Conservation (phyloP, 1,139 yeast species). For the Zygosaccharomyces pseudobailii region DNA sequence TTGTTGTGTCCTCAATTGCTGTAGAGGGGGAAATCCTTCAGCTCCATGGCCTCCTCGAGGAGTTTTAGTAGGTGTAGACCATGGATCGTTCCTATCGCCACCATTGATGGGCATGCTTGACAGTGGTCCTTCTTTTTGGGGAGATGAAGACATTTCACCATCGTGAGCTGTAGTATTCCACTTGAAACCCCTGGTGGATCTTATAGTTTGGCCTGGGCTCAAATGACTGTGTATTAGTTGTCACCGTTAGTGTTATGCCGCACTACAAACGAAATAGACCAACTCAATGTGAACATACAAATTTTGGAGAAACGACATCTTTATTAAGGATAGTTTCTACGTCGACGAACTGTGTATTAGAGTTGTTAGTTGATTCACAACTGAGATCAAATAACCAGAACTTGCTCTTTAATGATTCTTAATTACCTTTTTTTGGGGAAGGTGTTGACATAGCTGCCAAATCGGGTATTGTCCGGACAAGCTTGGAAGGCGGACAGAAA, state of each 20-base stretch:
- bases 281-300: constrained; percentile 21
- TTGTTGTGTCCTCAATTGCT: constrained; percentile 11
- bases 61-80: constrained; percentile 13
- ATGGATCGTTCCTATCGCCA: constrained; percentile 6
- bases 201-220: constrained; percentile 36
- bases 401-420: neutral
- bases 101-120: constrained; percentile 8
- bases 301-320: constrained; percentile 32
- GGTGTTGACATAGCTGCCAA: constrained; percentile 1
- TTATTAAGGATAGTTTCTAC: neutral
- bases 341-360: neutral
- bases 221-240: constrained; percentile 22
- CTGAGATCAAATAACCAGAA: neutral
- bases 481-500: neutral
- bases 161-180: constrained; percentile 29
- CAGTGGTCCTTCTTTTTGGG: constrained; percentile 8
- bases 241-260: neutral
- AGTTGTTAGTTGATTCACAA: neutral
- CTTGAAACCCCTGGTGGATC: constrained; percentile 36
- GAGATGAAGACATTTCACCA: constrained; percentile 6
- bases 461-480: neutral
- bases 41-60: constrained; percentile 1
- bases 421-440: constrained; percentile 1
- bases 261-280: neutral
- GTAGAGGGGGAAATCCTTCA: constrained; percentile 7